A percentile compares a stretch with the other conserved stretches of the same genome.
Conservation (phyloP, 2,329 filamentous ascomycete genomes). For the Cladosporium sp. region DNA sequence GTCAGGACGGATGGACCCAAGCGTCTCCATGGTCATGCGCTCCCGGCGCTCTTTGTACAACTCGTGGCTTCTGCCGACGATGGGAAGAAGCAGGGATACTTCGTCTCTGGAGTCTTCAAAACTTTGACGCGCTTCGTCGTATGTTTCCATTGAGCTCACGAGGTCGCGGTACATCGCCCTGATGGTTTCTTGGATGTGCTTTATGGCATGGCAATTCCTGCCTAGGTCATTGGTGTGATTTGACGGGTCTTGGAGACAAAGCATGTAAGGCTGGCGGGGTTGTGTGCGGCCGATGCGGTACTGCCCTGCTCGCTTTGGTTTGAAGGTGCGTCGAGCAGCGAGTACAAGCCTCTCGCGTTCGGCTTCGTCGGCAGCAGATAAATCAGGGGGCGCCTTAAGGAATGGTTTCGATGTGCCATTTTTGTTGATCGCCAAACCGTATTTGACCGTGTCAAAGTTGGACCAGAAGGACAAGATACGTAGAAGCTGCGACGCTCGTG, state of each 20-base stretch:
- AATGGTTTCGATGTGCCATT: neutral
- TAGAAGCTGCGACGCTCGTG: constrained; percentile 43
- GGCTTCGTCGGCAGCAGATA: neutral
- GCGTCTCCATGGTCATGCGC: neutral
- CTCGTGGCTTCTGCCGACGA: constrained; percentile 29
- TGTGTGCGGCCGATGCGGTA: constrained; percentile 35
- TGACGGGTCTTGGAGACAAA: constrained; percentile 58
- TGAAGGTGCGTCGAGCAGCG: neutral
- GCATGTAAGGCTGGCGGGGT: constrained; percentile 34
- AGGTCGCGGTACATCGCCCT: constrained; percentile 19
- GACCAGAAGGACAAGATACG: constrained; percentile 49
- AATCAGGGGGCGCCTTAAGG: neutral
- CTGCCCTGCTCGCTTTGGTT: constrained; percentile 15
- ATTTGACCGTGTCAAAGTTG: constrained; percentile 41
- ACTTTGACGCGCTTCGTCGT: neutral
- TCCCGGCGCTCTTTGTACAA: constrained; percentile 16
- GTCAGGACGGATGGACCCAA: too few relatives aligned
- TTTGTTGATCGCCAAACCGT: constrained; percentile 41
- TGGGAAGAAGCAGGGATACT: constrained; percentile 17
- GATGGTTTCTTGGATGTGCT: constrained; percentile 47
- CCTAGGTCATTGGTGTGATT: constrained; percentile 57
- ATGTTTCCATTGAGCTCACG: constrained; percentile 11
- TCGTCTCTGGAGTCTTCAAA: neutral
- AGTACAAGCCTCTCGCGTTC: neutral
- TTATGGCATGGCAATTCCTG: constrained; percentile 43